Base-by-base conservation (phyloP, 2,329 filamentous ascomycete genomes). In the Venturiaceae sp. region DNA sequence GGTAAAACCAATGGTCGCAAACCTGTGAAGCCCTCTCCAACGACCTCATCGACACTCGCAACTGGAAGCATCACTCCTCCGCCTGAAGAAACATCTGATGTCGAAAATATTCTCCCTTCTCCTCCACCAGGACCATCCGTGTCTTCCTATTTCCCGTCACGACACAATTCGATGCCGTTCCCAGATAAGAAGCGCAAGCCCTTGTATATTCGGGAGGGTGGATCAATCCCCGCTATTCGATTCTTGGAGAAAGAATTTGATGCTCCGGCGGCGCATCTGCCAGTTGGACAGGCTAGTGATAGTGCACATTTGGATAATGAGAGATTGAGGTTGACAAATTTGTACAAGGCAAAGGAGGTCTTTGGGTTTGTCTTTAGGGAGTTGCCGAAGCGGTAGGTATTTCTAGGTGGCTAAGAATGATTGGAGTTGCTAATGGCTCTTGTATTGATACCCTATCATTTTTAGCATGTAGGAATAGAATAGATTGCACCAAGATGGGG, bases 291-390 rank as follows among this genome's bases (percentile, higher is more conserved):
- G 72, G 91, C 92, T 13, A 96, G 90, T 65, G 94, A 99, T 68
- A 86, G 86, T 55, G 94, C 92, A 19, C 94, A 99, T 80, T 74
- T 99, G 72, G 90, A 95, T 67, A 97, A 99, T 67, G 94, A 99
- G 79, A 77, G 94, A n/a, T 76, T 99, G 71, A 80, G 94, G 56
- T 77, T 99, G 58, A 75, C 88, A 65, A 99, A 99, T 72, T 69
- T 99, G 65, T 83, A 91, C 61, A 96, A 95, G 75, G 94, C 90
- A 63, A 83, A 92, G 63, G 90, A 94, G 72, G 96, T 99, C 61
- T 94, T 99, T 65, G 86, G 85, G 62, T 83, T 83, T 68, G 90
- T 97, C 5, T 99, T 99, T 74, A 76, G 79, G 64, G 83, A 85
- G 63, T 69, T 94, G 64, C 58, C 58, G 13, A 55, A 55, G 23